phyloP scores from a whole-genome alignment of 768 basidiomycete genomes.

The Kondoa malvinella region DNA sequence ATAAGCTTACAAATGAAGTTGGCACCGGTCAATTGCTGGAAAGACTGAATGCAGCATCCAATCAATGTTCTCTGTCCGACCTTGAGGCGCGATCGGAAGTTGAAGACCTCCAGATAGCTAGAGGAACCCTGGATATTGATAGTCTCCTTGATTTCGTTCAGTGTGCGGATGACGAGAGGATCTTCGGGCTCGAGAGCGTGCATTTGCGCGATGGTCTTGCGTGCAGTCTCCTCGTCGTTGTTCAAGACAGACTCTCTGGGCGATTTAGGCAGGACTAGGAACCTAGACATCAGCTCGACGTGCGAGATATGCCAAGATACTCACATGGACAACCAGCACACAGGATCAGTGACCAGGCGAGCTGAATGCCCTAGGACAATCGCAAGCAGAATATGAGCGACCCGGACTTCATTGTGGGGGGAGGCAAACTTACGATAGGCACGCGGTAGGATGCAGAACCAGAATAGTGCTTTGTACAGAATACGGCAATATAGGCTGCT shows the following conservation, averaged over 20 bases:
- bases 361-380: slow-evolving; percentile 12
- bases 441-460: no score
- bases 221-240: slow-evolving; percentile 4
- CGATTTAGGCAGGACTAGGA: slow-evolving; percentile 17
- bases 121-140: slow-evolving; percentile 9
- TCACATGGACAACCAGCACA: slow-evolving; percentile 15
- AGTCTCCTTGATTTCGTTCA: slow-evolving; percentile 15
- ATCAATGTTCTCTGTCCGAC: slow-evolving; percentile 15
- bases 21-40: slow-evolving; percentile 17
- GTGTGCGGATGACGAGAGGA: slow-evolving; percentile 12
- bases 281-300: neutral
- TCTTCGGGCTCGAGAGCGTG: slow-evolving; percentile 7
- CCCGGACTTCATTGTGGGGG: no score
- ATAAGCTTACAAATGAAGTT: neutral
- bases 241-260: slow-evolving; percentile 16
- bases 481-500: no score
- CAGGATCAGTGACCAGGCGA: slow-evolving; percentile 14
- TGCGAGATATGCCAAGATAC: neutral
- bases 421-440: no score
- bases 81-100: slow-evolving; percentile 10
- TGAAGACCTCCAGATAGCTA: slow-evolving; percentile 16
- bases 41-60: slow-evolving; percentile 13
- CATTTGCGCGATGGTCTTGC: slow-evolving; percentile 14
- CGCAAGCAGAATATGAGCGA: no score
- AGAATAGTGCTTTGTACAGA: no score